Conservation (phyloP, 257 asterid genomes). For the Thymus mandschuricus region DNA sequence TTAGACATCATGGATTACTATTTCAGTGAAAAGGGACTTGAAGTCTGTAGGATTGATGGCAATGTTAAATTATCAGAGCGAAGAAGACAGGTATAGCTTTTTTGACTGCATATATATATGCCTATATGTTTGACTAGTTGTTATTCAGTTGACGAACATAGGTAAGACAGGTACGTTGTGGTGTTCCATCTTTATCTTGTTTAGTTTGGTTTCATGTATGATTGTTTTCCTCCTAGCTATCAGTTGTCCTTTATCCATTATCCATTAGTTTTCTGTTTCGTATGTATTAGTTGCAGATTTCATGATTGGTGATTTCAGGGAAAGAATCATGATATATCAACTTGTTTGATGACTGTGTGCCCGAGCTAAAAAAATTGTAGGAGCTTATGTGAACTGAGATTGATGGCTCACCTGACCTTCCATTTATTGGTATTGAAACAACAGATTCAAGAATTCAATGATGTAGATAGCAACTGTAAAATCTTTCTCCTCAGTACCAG, state of each 20-base stretch:
- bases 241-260: constrained; percentile 4
- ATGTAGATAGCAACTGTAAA: constrained; percentile 57
- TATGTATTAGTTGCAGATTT: neutral
- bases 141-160: neutral
- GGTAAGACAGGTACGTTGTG: neutral
- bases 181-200: constrained; percentile 2
- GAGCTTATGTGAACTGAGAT: constrained; percentile 12
- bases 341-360: neutral
- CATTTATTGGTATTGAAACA: constrained; percentile 27
- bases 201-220: constrained; percentile 6
- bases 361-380: neutral
- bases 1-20: constrained; percentile 95
- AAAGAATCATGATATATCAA: neutral
- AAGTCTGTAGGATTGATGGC: constrained; percentile 96
- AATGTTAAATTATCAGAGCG: constrained; percentile 75
- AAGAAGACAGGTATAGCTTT: constrained; percentile 64
- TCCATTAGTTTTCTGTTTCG: neutral
- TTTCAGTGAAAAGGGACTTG: constrained; percentile 77
- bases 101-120: neutral
- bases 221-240: neutral
- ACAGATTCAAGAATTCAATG: constrained; percentile 92
- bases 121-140: neutral
- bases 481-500: constrained; percentile 96
- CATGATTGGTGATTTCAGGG: neutral
- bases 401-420: constrained; percentile 18